phyloP scores from a whole-genome alignment of 345 rosid genomes.

The Hibiscus trionum region DNA sequence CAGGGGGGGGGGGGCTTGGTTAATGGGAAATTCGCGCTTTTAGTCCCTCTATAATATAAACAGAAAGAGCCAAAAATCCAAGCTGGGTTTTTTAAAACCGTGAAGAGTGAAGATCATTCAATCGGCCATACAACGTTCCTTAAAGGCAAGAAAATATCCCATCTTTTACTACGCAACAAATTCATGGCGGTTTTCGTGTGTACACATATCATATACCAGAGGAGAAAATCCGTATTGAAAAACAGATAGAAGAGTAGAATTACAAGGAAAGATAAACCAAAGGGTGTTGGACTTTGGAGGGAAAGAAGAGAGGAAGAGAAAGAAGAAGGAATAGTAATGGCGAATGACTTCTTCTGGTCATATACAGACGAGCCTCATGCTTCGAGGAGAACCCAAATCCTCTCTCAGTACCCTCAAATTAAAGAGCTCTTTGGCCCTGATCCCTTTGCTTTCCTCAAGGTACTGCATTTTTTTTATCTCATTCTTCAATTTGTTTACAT shows the following conservation, averaged over 20 bases:
- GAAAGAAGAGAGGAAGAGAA: constrained; percentile 15
- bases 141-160: background rate
- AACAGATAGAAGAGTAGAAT: constrained; percentile 8
- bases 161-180: background rate
- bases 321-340: constrained; percentile 56
- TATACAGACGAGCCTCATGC: constrained; percentile 90
- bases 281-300: background rate
- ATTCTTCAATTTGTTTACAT: background rate
- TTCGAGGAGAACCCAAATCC: constrained; percentile 65
- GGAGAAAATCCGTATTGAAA: background rate
- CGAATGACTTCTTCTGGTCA: constrained; percentile 84
- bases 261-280: constrained; percentile 53
- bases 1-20: too few species aligned
- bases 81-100: background rate
- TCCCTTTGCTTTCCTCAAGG: constrained; percentile 68
- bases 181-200: background rate
- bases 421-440: constrained; percentile 85
- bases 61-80: too few species aligned
- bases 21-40: too few species aligned
- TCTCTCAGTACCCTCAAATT: constrained; percentile 79
- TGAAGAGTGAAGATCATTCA: background rate
- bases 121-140: background rate
- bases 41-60: too few species aligned
- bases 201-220: background rate
- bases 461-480: background rate